A percentile compares a stretch with the other conserved stretches of the same genome.
These are phyloP conservation scores for Aspergillus ellipticus DNA, from an alignment of 495 filamentous ascomycete genomes.

Conservation along the genomic window DNA sequence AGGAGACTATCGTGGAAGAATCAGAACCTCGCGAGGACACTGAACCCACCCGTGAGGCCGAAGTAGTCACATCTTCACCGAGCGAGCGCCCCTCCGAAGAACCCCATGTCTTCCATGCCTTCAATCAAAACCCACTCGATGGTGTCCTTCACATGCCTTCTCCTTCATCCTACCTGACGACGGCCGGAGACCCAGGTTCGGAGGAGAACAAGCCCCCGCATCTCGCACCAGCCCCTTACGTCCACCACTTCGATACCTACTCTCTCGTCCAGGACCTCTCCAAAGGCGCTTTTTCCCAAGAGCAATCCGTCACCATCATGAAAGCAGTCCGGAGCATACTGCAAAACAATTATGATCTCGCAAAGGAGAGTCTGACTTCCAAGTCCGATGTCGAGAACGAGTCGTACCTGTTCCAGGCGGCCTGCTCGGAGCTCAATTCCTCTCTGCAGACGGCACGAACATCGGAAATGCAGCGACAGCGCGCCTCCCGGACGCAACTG, in stretches of 20 bases:
- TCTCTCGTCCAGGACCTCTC: slow-evolving; percentile 75
- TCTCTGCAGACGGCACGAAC: slow-evolving; percentile 59
- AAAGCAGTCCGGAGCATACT: slow-evolving; percentile 77
- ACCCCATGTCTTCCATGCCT: slow-evolving; percentile 11
- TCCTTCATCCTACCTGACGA: slow-evolving; percentile 32
- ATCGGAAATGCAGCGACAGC: slow-evolving; percentile 60
- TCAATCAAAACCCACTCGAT: slow-evolving; percentile 53
- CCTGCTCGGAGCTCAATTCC: slow-evolving; percentile 85
- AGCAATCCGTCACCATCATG: slow-evolving; percentile 77
- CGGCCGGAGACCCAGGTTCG: slow-evolving; percentile 30
- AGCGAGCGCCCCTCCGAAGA: slow-evolving; percentile 30
- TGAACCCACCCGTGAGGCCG: slow-evolving; percentile 5
- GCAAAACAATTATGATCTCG: slow-evolving; percentile 73
- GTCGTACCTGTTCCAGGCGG: slow-evolving; percentile 88
- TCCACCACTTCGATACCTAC: slow-evolving; percentile 97
- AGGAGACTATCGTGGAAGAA: slow-evolving; percentile 14
- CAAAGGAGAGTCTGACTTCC: slow-evolving; percentile 68
- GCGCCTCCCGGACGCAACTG: slow-evolving; percentile 75
- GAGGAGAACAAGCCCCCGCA: slow-evolving; percentile 57
- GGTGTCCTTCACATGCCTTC: slow-evolving; percentile 61
- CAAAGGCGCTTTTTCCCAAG: slow-evolving; percentile 60
- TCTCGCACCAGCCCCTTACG: slow-evolving; percentile 69
- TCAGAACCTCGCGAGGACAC: slow-evolving; percentile 22
- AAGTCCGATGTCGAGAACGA: slow-evolving; percentile 84
- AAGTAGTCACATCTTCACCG: slow-evolving; percentile 16